Conservation (phyloP, 352 stramenopile genomes). For the Elongisporangium undulatum region DNA sequence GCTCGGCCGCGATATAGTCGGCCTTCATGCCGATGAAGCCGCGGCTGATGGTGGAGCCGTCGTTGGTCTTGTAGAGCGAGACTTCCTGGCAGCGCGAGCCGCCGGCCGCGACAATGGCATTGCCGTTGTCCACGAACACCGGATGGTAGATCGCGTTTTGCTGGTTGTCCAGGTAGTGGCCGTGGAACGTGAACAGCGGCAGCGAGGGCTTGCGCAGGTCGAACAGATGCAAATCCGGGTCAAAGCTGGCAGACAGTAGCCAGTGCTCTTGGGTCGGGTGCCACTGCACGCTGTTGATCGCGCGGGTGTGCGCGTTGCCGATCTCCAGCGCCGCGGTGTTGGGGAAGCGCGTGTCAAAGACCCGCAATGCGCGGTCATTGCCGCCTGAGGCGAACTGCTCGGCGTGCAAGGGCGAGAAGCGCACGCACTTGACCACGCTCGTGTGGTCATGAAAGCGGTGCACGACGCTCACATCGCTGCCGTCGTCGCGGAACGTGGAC, state of each 20-base stretch:
- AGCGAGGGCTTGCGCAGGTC: slow-evolving; percentile 28
- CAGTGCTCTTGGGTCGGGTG: slow-evolving; percentile 39
- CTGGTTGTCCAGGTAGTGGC: slow-evolving; percentile 11
- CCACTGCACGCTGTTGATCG: slow-evolving; percentile 56
- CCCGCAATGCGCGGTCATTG: slow-evolving; percentile 35
- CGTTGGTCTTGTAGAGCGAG: slow-evolving; percentile 30
- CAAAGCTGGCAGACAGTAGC: slow-evolving; percentile 40
- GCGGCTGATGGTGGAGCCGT: slow-evolving; percentile 29
- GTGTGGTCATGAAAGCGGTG: slow-evolving; percentile 32
- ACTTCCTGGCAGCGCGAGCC: slow-evolving; percentile 18
- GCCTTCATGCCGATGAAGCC: slow-evolving; percentile 22
- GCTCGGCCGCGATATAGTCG: slow-evolving; percentile 28
- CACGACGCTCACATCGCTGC: slow-evolving; percentile 7
- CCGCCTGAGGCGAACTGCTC: slow-evolving; percentile 36
- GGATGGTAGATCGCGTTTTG: slow-evolving; percentile 44
- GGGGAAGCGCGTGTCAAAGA: slow-evolving; percentile 25
- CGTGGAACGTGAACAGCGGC: slow-evolving; percentile 31
- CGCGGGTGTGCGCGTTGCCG: slow-evolving; percentile 23
- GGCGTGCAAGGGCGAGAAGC: slow-evolving; percentile 17
- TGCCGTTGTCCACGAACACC: slow-evolving; percentile 30
- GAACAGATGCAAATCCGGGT: slow-evolving; percentile 41
- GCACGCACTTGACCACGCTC: slow-evolving; percentile 45
- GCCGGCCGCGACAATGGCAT: slow-evolving; percentile 22
- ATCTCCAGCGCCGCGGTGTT: slow-evolving; percentile 12
- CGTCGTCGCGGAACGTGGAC: slow-evolving; percentile 19